Evolutionary conservation across 2,329 filamentous ascomycete genomes (phyloP), one percentile per base, ranked within the genome.

Genomic region (Juglanconis sp.): DNA sequence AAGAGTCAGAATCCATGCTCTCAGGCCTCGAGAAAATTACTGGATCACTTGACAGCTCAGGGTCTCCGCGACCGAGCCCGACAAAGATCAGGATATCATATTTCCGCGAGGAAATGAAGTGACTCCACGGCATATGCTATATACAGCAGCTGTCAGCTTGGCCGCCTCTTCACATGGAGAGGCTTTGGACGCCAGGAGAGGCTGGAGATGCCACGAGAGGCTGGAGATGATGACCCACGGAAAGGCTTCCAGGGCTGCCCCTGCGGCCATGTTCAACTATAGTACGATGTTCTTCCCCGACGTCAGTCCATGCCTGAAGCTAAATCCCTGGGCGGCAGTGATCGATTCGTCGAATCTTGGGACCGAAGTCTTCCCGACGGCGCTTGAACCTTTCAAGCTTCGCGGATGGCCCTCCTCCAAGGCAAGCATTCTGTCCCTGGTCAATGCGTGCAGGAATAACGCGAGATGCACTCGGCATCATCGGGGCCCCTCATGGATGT

Each of bases 11-110:
- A 62, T 46, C 47, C 52, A 44, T n/a, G 31, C 35, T 35, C 31
- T 35, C 24, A 48, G 30, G 24, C 44, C 40, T 55, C 34, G 11
- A 48, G 31, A 30, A 10, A 34, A n/a, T 30, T 57, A 24, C n/a
- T 30, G 55, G 24, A 51, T 35, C 48, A 47, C 52, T 59, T 52
- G 52, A 42, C 47, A 59, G 49, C 38, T 35, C 36, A 42, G 38
- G 34, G 17, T 48, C 36, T 52, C 38, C 59, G 59, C 47, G 34
- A 24, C 30, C 10, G 44, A 40, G 11, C 8, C 35, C 35, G 35
- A 11, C 35, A 3, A 38, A 30, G 24, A n/a, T 24, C 30, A 11
- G 15, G 13, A 36, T 32, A 17, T 40, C 1, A 8, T 51, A 15
- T 35, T 42, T 35, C 49, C 32, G 52, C 50, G 34, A 48, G 52